A percentile compares a stretch with the other conserved stretches of the same genome.
These are phyloP conservation scores for Haemoproteus tartakovskyi DNA, from an alignment of 169 alveolate species.

Conservation along the genomic window DNA sequence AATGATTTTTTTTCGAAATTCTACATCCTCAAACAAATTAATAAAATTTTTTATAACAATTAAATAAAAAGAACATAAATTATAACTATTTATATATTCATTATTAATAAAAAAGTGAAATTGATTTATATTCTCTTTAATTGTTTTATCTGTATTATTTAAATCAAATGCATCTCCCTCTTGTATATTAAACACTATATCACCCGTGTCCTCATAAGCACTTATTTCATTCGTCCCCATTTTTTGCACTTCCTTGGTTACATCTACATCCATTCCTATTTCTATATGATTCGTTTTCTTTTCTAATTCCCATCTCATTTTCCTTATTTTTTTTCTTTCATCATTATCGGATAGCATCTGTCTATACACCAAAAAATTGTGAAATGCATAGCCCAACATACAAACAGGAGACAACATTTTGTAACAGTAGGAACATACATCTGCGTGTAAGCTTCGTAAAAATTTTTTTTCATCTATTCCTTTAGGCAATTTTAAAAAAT, in stretches of 20 bases:
- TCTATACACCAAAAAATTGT: not conserved
- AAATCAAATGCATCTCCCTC: not conserved
- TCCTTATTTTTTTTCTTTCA: not conserved
- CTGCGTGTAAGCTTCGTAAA: slow-evolving; percentile 13
- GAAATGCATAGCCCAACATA: slow-evolving; percentile 1
- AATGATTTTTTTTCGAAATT: slow-evolving; percentile 26
- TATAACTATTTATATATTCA: slow-evolving; percentile 2
- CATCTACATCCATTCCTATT: not conserved
- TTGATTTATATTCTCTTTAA: slow-evolving; percentile 1
- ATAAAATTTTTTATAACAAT: slow-evolving; percentile 15
- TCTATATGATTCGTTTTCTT: no score
- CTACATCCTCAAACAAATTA: slow-evolving; percentile 41
- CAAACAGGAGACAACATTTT: not conserved
- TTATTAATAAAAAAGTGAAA: slow-evolving; percentile 31
- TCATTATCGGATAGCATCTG: not conserved
- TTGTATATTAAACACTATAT: slow-evolving; percentile 42
- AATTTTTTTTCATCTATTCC: slow-evolving; percentile 24
- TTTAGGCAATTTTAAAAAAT: slow-evolving; percentile 13
- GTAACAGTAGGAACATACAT: slow-evolving; percentile 4
- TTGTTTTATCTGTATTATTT: not conserved
- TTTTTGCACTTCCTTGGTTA: not conserved
- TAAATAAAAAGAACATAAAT: slow-evolving; percentile 11
- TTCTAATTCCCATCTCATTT: no score
- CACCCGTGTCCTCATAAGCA: no score
- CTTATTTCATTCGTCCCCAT: slow-evolving; percentile 13